Evolutionary conservation across 2,329 filamentous ascomycete genomes (phyloP).

Genomic region (Aspergillus jensenii): DNA sequence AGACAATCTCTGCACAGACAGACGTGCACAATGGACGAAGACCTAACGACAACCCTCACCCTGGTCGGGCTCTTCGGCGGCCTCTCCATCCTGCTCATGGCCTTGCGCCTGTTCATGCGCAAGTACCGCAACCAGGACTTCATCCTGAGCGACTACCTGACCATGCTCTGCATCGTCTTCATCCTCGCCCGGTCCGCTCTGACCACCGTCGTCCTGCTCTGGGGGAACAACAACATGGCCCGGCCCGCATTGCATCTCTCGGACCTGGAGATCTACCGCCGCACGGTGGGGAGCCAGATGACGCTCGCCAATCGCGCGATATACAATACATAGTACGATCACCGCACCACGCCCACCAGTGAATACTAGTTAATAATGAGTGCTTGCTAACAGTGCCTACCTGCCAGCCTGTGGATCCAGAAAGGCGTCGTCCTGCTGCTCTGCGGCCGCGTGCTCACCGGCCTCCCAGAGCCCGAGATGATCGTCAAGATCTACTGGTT

Average conservation of each 20-base stretch:
- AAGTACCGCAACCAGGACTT: conserved; percentile 11
- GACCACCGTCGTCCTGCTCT: conserved; percentile 3
- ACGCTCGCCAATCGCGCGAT: not conserved
- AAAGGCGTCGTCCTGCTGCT: conserved; percentile 13
- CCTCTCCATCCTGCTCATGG: conserved; percentile 11
- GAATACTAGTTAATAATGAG: not conserved
- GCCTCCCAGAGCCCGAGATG: conserved; percentile 13
- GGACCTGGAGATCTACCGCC: not conserved
- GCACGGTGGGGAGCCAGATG: conserved; percentile 8
- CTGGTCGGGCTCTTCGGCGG: conserved; percentile 8
- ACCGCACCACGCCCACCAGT: not conserved
- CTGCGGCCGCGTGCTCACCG: conserved; percentile 9
- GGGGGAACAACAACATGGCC: conserved; percentile 7
- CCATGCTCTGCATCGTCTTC: conserved; percentile 9
- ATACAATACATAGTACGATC: conserved; percentile 7
- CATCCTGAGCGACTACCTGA: conserved; percentile 14
- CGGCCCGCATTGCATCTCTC: not conserved
- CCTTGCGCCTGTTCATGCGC: conserved; percentile 11
- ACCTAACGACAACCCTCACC: not conserved
- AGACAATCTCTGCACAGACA: not conserved
- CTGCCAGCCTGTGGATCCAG: conserved; percentile 13
- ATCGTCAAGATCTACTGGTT: conserved; percentile 11
- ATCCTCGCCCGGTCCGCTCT: conserved; percentile 5
- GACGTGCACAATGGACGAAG: not conserved
- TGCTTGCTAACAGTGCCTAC: not conserved